Evolutionary conservation across 2,329 filamentous ascomycete species (phyloP), one percentile per base, ranked within the genome.

Genomic region (Microsporum canis): DNA sequence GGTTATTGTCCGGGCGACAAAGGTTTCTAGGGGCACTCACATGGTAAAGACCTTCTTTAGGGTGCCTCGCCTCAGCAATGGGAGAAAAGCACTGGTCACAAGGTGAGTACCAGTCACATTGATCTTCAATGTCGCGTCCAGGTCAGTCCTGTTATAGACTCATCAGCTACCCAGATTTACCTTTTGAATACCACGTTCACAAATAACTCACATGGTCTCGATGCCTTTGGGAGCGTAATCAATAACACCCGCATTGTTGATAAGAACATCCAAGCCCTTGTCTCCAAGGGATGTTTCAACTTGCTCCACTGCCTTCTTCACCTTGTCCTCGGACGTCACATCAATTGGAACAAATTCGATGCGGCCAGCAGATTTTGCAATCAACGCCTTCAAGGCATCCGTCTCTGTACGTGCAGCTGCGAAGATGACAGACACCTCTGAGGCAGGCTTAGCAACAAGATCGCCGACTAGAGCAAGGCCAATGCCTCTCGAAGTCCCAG

Each of bases 31-130:
- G 17, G 6, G 10, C n/a, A 29, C 43, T 41, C 67, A 76, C 73
- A 78, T 69, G 63, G 75, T 78, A 59, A 71, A 63, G 39, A 78
- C 70, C 57, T 76, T 76, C 70, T 78, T 79, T 56, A 67, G 60
- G 14, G 62, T 68, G 10, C 75, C 72, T 38, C 69, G 68, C 17
- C 65, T 59, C 2, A 77, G 61, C 6, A 75, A 61, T 0, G 73
- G 70, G 12, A 78, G 63, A 53, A 76, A 73, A 2, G 68, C 65
- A 4, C 65, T 62, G 0, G 71, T 77, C 3, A 76, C 66, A 45
- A 67, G 64, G 51, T 78, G 76, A 0, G 71, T 69, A 31, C 71
- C 66, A 8, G 69, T 63, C 23, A 77, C 75, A 41, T 79, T 79
- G n/a, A 70, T 71, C 1, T 64, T 66, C 41, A 78, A 72, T 1